A percentile compares a stretch with the other conserved stretches of the same genome.
Evolutionary conservation across 2,329 filamentous ascomycete genomes (phyloP).

Genomic region (Colletotrichum echinochloae): DNA sequence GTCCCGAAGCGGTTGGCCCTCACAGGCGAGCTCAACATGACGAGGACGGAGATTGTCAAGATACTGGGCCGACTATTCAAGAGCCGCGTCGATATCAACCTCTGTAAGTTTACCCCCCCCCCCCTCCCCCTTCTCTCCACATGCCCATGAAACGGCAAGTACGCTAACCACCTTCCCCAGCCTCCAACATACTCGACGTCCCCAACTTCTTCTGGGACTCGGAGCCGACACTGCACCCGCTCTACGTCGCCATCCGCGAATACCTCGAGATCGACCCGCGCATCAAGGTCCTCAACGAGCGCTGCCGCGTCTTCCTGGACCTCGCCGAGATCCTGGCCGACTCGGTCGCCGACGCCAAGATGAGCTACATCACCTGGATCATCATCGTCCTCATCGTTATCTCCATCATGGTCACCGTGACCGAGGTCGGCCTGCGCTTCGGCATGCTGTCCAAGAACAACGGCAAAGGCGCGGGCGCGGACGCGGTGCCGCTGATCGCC

Average conservation of each 20-base stretch:
- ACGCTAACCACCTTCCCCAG: conserved; percentile 56
- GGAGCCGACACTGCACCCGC: conserved; percentile 92
- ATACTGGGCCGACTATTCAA: conserved; percentile 93
- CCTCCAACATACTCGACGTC: conserved; percentile 94
- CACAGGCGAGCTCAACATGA: conserved; percentile 92
- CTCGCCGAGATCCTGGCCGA: conserved; percentile 95
- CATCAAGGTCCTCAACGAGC: conserved; percentile 96
- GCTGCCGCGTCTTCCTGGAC: conserved; percentile 95
- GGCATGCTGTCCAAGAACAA: conserved; percentile 70
- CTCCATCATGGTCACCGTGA: conserved; percentile 90
- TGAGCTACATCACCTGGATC: conserved; percentile 98
- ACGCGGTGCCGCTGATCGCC: conserved; percentile 20
- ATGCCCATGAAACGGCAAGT: neutral
- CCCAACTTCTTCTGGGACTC: conserved; percentile 99
- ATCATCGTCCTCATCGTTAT: conserved; percentile 93
- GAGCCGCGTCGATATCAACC: conserved; percentile 94
- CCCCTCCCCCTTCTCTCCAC: too few species aligned
- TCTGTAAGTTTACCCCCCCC: conserved; percentile 74
- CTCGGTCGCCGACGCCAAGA: conserved; percentile 91
- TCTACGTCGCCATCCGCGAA: conserved; percentile 94
- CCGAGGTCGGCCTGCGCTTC: conserved; percentile 90
- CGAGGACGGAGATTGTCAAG: conserved; percentile 88
- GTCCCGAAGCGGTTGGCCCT: conserved; percentile 90
- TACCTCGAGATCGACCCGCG: conserved; percentile 98
- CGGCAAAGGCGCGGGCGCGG: conserved; percentile 25